Evolutionary conservation across 148 eudicot species (phyloP).

Genomic region (Pouteria glomerata): DNA sequence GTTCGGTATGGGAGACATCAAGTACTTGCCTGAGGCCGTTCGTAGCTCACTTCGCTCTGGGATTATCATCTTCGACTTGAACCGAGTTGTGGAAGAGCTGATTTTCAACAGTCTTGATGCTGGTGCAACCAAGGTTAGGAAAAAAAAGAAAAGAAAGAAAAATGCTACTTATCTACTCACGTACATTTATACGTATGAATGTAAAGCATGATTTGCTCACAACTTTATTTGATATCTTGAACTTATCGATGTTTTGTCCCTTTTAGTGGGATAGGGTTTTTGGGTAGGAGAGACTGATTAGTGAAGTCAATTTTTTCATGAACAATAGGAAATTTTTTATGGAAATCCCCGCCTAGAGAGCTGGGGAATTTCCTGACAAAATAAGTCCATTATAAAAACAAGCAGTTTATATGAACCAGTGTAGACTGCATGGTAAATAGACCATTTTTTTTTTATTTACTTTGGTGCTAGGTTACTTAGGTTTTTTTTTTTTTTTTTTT

Average conservation of each 20-base stretch:
- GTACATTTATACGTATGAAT: background rate
- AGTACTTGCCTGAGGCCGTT: slow-evolving; percentile 58
- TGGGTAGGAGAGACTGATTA: background rate
- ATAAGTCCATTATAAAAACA: background rate
- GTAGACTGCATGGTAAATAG: no score
- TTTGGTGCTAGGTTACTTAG: background rate
- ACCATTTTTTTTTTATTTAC: no score
- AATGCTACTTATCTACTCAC: background rate
- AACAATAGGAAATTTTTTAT: background rate
- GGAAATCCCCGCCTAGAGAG: background rate
- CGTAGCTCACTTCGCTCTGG: slow-evolving; percentile 80
- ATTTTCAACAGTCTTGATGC: slow-evolving; percentile 94
- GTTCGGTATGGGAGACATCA: slow-evolving; percentile 57
- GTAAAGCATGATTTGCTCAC: background rate
- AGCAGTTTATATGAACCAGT: background rate
- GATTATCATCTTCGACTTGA: slow-evolving; percentile 52
- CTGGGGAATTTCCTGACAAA: background rate
- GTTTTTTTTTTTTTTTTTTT: no score
- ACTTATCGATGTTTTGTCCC: no score
- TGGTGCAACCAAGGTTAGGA: slow-evolving; percentile 70
- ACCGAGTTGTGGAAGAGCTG: slow-evolving; percentile 88
- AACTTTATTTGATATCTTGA: background rate
- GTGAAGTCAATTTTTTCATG: background rate
- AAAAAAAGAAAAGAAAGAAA: no score
- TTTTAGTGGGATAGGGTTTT: background rate